A percentile compares a stretch with the other conserved stretches of the same genome.
Conservation (phyloP, 1,139 yeast genomes). For the Yamadazyma taylorii region DNA sequence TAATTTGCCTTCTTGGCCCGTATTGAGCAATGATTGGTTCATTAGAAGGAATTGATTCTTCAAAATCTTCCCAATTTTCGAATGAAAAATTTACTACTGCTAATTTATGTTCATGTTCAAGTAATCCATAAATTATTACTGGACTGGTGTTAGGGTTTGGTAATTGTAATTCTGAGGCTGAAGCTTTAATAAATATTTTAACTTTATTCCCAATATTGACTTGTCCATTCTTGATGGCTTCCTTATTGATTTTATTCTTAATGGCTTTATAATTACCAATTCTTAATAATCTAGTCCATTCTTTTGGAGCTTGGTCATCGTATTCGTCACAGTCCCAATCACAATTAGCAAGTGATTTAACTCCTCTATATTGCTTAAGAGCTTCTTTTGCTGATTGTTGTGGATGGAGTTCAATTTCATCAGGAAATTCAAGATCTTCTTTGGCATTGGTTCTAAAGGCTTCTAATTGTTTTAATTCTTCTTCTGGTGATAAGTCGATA, state of each 20-base stretch:
- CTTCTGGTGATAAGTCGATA: slow-evolving; percentile 76
- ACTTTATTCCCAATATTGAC: slow-evolving; percentile 68
- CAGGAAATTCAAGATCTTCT: slow-evolving; percentile 93
- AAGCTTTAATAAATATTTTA: slow-evolving; percentile 57
- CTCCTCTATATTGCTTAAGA: slow-evolving; percentile 77
- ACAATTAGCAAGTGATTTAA: slow-evolving; percentile 76
- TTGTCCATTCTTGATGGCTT: slow-evolving; percentile 56
- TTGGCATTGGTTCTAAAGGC: slow-evolving; percentile 68
- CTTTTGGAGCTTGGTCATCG: slow-evolving; percentile 73
- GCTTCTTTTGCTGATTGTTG: slow-evolving; percentile 72
- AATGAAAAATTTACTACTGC: slow-evolving; percentile 82
- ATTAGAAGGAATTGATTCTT: slow-evolving; percentile 78
- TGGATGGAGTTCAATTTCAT: slow-evolving; percentile 86
- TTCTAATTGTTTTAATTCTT: slow-evolving; percentile 75
- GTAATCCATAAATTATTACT: slow-evolving; percentile 67
- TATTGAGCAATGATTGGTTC: slow-evolving; percentile 83
- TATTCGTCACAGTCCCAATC: slow-evolving; percentile 87
- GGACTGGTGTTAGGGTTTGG: slow-evolving; percentile 49
- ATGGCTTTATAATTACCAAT: slow-evolving; percentile 79
- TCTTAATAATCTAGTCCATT: slow-evolving; percentile 75
- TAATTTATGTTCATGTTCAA: slow-evolving; percentile 83
- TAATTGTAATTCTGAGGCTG: neutral
- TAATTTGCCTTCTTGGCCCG: slow-evolving; percentile 88
- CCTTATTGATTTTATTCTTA: slow-evolving; percentile 66
- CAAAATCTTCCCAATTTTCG: slow-evolving; percentile 86